Conservation (phyloP, 2,329 filamentous ascomycete species). For the Monilinia fructicola region DNA sequence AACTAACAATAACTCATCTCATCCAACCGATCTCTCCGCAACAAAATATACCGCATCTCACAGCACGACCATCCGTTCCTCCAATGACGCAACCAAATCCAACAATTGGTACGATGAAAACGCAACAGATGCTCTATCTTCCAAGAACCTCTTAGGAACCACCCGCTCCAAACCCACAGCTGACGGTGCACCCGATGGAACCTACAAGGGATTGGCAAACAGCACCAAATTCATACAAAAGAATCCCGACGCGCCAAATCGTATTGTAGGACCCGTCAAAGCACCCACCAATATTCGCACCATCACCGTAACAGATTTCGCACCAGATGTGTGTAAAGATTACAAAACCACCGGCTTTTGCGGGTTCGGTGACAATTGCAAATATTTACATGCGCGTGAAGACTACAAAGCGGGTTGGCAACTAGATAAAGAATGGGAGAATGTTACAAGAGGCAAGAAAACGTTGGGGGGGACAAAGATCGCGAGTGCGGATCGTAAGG, state of each 20-base stretch:
- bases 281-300: constrained; percentile 86
- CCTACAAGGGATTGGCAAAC: constrained; percentile 73
- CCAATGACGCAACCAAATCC: constrained; percentile 86
- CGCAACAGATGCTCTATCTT: constrained; percentile 42
- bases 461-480: constrained; percentile 55
- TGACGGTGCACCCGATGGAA: constrained; percentile 54
- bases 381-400: constrained; percentile 73
- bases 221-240: constrained; percentile 73
- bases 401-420: constrained; percentile 94
- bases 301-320: constrained; percentile 86
- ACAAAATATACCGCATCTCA: constrained; percentile 62
- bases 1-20: constrained; percentile 43
- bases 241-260: constrained; percentile 70
- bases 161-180: constrained; percentile 46
- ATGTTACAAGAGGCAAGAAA: constrained; percentile 70
- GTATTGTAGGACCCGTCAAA: constrained; percentile 81
- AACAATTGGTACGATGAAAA: constrained; percentile 86
- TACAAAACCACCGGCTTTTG: constrained; percentile 73
- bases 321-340: constrained; percentile 93
- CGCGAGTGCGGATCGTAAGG: constrained; percentile 39
- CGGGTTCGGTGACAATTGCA: constrained; percentile 58
- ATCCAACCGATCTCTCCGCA: constrained; percentile 47
- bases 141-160: constrained; percentile 59
- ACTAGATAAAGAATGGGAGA: constrained; percentile 91
- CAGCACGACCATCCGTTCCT: constrained; percentile 59